Conservation (phyloP, 306 rosid species). For the Malus sieversii region DNA sequence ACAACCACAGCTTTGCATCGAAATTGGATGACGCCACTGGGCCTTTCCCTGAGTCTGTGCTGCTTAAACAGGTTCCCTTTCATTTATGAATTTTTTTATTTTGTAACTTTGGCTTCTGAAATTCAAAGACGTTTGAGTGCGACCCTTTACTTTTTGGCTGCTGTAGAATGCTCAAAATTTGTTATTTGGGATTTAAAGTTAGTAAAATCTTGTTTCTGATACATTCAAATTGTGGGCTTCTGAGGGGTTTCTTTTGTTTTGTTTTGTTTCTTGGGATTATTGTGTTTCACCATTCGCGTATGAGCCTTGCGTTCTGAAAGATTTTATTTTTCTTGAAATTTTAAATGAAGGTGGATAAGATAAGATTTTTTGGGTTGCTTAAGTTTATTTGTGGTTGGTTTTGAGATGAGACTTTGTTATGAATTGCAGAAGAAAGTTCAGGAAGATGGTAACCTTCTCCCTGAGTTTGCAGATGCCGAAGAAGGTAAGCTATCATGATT, state of each 20-base stretch:
- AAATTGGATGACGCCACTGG: slow-evolving; percentile 62
- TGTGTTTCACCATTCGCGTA: background rate
- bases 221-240: background rate
- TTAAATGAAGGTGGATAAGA: background rate
- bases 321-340: background rate
- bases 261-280: background rate
- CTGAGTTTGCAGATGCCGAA: slow-evolving; percentile 76
- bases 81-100: background rate
- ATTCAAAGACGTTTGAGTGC: background rate
- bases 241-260: background rate
- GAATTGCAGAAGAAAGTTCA: slow-evolving; percentile 35
- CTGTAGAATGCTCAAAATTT: background rate
- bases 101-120: too few relatives aligned
- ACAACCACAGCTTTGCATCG: slow-evolving; percentile 48
- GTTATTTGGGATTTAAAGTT: background rate
- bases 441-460: slow-evolving; percentile 58
- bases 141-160: background rate
- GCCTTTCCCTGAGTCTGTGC: slow-evolving; percentile 85
- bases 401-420: slow-evolving; percentile 15
- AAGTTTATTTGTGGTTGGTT: background rate
- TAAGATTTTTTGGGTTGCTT: background rate
- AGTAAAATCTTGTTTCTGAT: too few relatives aligned
- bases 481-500: slow-evolving; percentile 44
- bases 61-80: slow-evolving; percentile 61
- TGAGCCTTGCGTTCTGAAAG: background rate